A percentile compares a stretch with the other conserved stretches of the same genome.
phyloP scores from a whole-genome alignment of 1,139 yeast species.

The Candida dubliniensis region DNA sequence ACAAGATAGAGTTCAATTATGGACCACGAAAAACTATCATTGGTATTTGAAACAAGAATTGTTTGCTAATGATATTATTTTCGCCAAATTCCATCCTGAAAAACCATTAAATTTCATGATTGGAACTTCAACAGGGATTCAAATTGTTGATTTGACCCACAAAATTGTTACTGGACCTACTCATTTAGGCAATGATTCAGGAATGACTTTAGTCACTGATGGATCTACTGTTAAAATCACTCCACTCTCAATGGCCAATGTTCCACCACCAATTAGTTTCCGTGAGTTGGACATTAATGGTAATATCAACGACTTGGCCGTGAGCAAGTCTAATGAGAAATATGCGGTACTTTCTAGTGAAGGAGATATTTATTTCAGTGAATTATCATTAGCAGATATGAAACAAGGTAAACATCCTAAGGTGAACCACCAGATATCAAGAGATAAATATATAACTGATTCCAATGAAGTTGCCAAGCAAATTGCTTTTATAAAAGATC shows the following conservation, averaged over 20 bases:
- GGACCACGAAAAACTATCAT: slow-evolving; percentile 92
- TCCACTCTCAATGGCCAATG: slow-evolving; percentile 81
- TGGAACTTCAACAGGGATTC: slow-evolving; percentile 51
- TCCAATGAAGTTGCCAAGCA: slow-evolving; percentile 58
- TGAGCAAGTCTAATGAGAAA: slow-evolving; percentile 56
- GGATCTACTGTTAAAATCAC: slow-evolving; percentile 74
- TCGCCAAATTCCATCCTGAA: slow-evolving; percentile 84
- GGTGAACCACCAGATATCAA: slow-evolving; percentile 34
- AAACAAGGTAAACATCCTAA: slow-evolving; percentile 49
- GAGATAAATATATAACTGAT: slow-evolving; percentile 27
- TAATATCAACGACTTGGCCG: slow-evolving; percentile 64
- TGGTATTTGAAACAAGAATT: slow-evolving; percentile 93
- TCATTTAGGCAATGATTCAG: slow-evolving; percentile 65
- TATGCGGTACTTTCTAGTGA: slow-evolving; percentile 58
- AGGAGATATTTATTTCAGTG: slow-evolving; percentile 25
- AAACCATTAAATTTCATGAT: slow-evolving; percentile 74
- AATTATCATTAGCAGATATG: slow-evolving; percentile 28
- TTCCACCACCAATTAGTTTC: slow-evolving; percentile 91
- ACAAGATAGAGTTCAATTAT: slow-evolving; percentile 65
- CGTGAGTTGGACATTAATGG: slow-evolving; percentile 56
- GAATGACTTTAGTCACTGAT: slow-evolving; percentile 80
- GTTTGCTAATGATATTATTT: slow-evolving; percentile 36
- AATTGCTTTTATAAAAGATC: slow-evolving; percentile 55
- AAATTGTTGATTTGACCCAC: slow-evolving; percentile 69
- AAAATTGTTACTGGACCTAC: slow-evolving; percentile 70